Conservation (phyloP, 306 rosid genomes). For the Arachis stenosperma region DNA sequence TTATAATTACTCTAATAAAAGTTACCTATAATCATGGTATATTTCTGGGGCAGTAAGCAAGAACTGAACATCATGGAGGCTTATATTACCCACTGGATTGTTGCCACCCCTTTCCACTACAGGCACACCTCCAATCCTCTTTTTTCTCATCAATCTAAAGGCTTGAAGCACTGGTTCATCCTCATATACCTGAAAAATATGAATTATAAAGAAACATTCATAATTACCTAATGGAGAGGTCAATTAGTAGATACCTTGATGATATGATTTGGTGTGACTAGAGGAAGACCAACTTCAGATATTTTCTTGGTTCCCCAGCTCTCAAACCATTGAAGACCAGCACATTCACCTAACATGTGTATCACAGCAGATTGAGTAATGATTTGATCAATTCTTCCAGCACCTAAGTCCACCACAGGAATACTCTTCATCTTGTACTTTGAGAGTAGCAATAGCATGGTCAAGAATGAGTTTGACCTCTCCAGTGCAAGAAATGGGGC, state of each 20-base stretch:
- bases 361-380: slow-evolving; percentile 83
- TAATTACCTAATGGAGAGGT: not conserved
- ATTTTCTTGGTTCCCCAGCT: slow-evolving; percentile 88
- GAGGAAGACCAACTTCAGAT: slow-evolving; percentile 77
- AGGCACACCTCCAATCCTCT: slow-evolving; percentile 81
- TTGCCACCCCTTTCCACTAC: slow-evolving; percentile 68
- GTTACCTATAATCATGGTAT: slow-evolving; percentile 77
- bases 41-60: slow-evolving; percentile 86
- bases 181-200: slow-evolving; percentile 62
- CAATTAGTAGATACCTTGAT: slow-evolving; percentile 60
- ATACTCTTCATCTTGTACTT: slow-evolving; percentile 91
- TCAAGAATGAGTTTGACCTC: slow-evolving; percentile 73
- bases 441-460: slow-evolving; percentile 86
- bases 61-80: slow-evolving; percentile 81
- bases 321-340: slow-evolving; percentile 96
- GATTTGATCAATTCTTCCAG: slow-evolving; percentile 72
- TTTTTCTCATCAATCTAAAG: slow-evolving; percentile 83
- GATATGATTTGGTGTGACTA: slow-evolving; percentile 52
- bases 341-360: slow-evolving; percentile 85
- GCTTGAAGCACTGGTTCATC: slow-evolving; percentile 93
- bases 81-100: slow-evolving; percentile 79
- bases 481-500: slow-evolving; percentile 93
- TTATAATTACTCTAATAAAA: too few species aligned
- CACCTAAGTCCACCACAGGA: slow-evolving; percentile 79
- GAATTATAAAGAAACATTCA: too few species aligned